Conservation (phyloP, 768 basidiomycete species). For the Russula foetens region DNA sequence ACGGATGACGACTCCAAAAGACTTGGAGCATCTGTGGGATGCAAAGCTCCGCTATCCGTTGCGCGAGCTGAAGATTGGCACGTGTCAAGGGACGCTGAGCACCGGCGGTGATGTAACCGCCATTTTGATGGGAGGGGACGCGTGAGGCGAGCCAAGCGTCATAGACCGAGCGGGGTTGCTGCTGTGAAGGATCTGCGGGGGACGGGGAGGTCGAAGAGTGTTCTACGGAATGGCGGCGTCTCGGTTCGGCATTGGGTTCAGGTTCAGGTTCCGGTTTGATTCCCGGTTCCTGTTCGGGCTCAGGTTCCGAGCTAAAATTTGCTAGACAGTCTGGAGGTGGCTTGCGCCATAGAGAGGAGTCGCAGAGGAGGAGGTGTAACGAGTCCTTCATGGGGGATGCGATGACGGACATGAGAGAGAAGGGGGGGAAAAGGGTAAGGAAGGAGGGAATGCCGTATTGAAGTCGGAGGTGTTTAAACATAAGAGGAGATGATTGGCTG, state of each 20-base stretch:
- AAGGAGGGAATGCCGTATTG: constrained; percentile 2
- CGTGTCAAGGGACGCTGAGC: constrained; percentile 56
- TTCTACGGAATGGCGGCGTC: not conserved
- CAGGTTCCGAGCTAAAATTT: not conserved
- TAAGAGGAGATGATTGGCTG: constrained; percentile 10
- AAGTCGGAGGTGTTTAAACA: constrained; percentile 1
- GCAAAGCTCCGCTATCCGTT: constrained; percentile 44
- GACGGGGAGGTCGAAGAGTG: not conserved
- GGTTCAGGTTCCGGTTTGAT: constrained; percentile 1
- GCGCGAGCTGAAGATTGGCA: constrained; percentile 50
- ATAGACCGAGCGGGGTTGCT: constrained; percentile 17
- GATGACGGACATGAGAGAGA: not conserved
- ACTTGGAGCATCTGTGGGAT: constrained; percentile 45
- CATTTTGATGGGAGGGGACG: constrained; percentile 7
- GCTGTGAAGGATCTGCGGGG: not conserved
- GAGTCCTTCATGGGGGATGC: constrained; percentile 1
- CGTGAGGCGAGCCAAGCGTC: constrained; percentile 26
- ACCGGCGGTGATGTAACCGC: constrained; percentile 41
- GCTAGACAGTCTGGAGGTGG: not conserved
- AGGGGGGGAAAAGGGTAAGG: not conserved
- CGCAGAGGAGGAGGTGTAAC: constrained; percentile 9
- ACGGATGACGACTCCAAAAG: constrained; percentile 51
- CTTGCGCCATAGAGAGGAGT: not conserved
- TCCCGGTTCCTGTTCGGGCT: not conserved
- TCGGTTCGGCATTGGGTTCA: not conserved